Base-by-base conservation (phyloP, 2,329 filamentous ascomycete genomes). In the Lecanicillium sp. region DNA sequence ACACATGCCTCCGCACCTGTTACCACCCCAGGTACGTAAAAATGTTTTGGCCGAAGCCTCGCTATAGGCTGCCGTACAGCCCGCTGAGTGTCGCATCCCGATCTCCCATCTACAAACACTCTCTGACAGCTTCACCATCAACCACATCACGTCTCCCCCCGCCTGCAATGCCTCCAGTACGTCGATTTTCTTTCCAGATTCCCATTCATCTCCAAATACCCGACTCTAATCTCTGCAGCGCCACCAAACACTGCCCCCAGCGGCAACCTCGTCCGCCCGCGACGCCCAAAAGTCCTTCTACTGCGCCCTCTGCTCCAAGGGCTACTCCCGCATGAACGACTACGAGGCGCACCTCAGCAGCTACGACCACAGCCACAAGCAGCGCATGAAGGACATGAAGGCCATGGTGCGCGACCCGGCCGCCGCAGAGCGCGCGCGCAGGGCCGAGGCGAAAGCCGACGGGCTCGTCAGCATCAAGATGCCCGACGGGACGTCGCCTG, bases 351-450 rank as follows among this genome's bases (percentile, higher is more conserved):
- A 98, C 65, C 87, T 96, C 49, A 83, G 83, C 54, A 93, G 87
- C 59, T 97, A 97, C 67, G 93, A 97, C 63, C 93, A 98, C 68
- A 87, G 87, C 58, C 93, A 98, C 68, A 90, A 90, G 65, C 90
- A 94, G 70, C 85, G 87, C 42, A 78, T 90, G 50, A 87, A 88
- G 67, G 87, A 93, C 59, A 90, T 91, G 86, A 89, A 89, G 67
- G 83, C 86, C 59, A 84, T 90, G 73, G 83, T 86, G 26, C 81
- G 84, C 56, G 84, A 89, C 55, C 82, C 86, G 2, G 77, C 75
- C 46, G 82, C 81, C 20, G 77, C 74, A 12, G 78, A 75, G 19
- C 79, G 81, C 56, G 81, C 84, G 2, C 73, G 83, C n/a, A 81
- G 80, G 58, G 79, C 81, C 27, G 83, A 88, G 61, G 82, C 82